phyloP scores from a whole-genome alignment of 2,329 filamentous ascomycete genomes.

The Phaeoacremonium minimum region DNA sequence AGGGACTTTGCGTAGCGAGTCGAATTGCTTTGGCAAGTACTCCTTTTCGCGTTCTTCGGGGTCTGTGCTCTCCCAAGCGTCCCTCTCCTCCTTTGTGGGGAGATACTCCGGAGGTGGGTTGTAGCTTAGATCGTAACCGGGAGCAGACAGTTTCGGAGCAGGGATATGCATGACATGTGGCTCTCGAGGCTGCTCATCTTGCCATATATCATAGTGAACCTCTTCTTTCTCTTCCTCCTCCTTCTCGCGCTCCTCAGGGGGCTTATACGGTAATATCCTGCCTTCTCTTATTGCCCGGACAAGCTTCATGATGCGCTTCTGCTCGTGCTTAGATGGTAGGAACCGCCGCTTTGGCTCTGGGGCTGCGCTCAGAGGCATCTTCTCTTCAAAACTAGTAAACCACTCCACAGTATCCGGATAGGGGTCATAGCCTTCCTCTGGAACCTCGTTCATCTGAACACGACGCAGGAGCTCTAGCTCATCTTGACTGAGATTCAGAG shows the following conservation, averaged over 20 bases:
- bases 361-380: slow-evolving; percentile 91
- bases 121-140: slow-evolving; percentile 85
- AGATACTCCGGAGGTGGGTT: slow-evolving; percentile 94
- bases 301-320: slow-evolving; percentile 94
- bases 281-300: slow-evolving; percentile 94
- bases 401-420: slow-evolving; percentile 56
- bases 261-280: slow-evolving; percentile 84
- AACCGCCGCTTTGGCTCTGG: slow-evolving; percentile 96
- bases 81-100: slow-evolving; percentile 77
- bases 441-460: slow-evolving; percentile 83
- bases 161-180: slow-evolving; percentile 93
- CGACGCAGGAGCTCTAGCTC: slow-evolving; percentile 85
- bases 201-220: slow-evolving; percentile 86
- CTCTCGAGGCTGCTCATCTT: slow-evolving; percentile 77
- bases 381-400: slow-evolving; percentile 85
- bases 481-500: slow-evolving; percentile 78
- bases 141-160: slow-evolving; percentile 87
- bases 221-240: slow-evolving; percentile 70
- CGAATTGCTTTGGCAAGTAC: slow-evolving; percentile 78
- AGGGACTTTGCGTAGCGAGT: slow-evolving; percentile 84
- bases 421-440: slow-evolving; percentile 84
- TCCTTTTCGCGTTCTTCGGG: slow-evolving; percentile 89
- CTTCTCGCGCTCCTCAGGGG: slow-evolving; percentile 61
- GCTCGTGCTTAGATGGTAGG: slow-evolving; percentile 93
- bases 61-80: slow-evolving; percentile 79